phyloP scores from a whole-genome alignment of 352 stramenopile species.

The Globisporangium paroecandrum region DNA sequence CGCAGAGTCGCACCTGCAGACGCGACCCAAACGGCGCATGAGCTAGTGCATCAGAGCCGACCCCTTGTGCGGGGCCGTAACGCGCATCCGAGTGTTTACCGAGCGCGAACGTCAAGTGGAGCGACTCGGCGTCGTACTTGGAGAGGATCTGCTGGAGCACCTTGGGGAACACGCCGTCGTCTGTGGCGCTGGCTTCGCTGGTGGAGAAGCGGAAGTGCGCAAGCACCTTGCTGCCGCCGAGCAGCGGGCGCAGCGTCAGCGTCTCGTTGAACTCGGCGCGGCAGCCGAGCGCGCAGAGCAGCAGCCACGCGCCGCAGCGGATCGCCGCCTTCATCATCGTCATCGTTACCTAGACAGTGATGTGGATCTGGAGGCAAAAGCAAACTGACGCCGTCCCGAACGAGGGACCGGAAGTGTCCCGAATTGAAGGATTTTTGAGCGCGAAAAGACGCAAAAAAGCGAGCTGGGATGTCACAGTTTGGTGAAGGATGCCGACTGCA shows the following conservation, averaged over 20 bases:
- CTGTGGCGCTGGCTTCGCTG: conserved; percentile 15
- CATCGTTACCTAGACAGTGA: neutral
- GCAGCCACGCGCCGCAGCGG: conserved; percentile 12
- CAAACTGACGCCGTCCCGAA: neutral
- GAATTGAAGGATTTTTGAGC: neutral
- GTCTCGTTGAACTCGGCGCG: conserved; percentile 42
- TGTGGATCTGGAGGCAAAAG: neutral
- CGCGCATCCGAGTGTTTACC: conserved; percentile 50
- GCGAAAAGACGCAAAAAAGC: neutral
- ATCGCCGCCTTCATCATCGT: neutral
- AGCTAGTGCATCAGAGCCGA: conserved; percentile 10
- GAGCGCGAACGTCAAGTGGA: conserved; percentile 69
- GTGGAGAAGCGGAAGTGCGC: conserved; percentile 56
- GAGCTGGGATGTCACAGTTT: neutral
- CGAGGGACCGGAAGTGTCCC: neutral
- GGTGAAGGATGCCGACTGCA: neutral
- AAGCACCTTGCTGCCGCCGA: conserved; percentile 41
- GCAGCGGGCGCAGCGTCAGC: conserved; percentile 50
- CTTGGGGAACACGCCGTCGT: conserved; percentile 32
- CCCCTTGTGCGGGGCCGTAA: conserved; percentile 32
- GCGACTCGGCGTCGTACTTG: conserved; percentile 63
- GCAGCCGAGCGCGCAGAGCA: conserved; percentile 9
- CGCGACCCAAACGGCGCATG: conserved; percentile 63
- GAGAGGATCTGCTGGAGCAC: conserved; percentile 67
- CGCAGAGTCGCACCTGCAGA: conserved; percentile 49